Base-by-base conservation (phyloP, 345 rosid genomes). In the Viola odorata region DNA sequence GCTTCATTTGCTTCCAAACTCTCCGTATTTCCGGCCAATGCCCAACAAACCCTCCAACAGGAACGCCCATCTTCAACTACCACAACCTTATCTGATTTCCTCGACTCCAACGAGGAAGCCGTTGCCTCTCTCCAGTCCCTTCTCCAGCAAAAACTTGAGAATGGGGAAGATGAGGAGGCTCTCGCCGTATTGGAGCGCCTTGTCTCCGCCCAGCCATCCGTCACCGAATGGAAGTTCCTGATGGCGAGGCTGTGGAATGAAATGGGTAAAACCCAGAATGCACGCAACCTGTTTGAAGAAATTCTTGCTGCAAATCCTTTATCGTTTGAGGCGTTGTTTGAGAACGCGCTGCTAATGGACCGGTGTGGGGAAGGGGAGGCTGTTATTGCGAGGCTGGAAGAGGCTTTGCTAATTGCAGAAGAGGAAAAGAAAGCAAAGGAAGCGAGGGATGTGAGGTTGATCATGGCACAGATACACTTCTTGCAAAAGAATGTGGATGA, bases 301-400 rank as follows among this genome's bases (percentile, higher is more conserved):
- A 87, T 92, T 77, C 96, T 92, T 7, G 58, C 54, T 3, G 12
- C 62, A 37, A 81, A 92, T 62, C 96, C 98, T 4, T 65, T 92
- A 13, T 87, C 84, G 12, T 92, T 89, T n/a, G 96, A 92, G 75
- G 96, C 91, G 3, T 68, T 92, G 69, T 92, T 89, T 42, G 98
- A 91, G 83, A 91, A 86, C 41, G 94, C 98, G 3, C 75, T 91
- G 67, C 62, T 88, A 42, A 88, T 88, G 98, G 91, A 84, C 70
- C 70, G 81, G 32, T 70, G 81, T 4, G 98, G 96, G 56, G 94
- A 89, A 70, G 84, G 96, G 54, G 86, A 85, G 11, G 84, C 80
- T 0, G 96, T 84, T 59, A 59, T 84, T 55, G 68, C 65, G 73
- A 82, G 95, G 78, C 77, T 91, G 61, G 83, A 84, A 54, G 82